A percentile compares a stretch with the other conserved stretches of the same genome.
These are phyloP conservation scores for Thelephora ganbajun DNA, from an alignment of 768 basidiomycete species.

Conservation along the genomic window DNA sequence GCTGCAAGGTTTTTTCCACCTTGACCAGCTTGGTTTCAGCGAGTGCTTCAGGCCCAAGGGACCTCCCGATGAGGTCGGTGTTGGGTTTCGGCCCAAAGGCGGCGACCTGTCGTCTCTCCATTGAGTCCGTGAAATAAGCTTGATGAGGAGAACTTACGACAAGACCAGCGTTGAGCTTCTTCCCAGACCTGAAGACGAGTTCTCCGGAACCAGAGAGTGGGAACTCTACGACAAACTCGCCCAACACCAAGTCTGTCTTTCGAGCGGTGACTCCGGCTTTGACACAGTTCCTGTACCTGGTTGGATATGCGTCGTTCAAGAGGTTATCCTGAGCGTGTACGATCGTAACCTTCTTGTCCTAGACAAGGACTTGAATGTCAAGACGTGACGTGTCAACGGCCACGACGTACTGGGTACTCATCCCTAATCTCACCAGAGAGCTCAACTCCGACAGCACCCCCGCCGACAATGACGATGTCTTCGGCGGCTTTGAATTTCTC, in stretches of 20 bases:
- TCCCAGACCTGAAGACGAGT: conserved; percentile 37
- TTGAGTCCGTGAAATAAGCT: background rate
- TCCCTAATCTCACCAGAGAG: conserved; percentile 31
- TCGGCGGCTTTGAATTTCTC: conserved; percentile 16
- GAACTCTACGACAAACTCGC: conserved; percentile 35
- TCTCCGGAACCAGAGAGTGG: conserved; percentile 23
- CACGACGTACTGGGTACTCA: conserved; percentile 21
- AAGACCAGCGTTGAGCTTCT: conserved; percentile 36
- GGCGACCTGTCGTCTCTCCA: conserved; percentile 11
- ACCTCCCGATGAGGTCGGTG: conserved; percentile 32
- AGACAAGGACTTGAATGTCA: background rate
- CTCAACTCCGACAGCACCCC: conserved; percentile 28
- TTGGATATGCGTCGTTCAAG: conserved; percentile 41
- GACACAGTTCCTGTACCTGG: conserved; percentile 34
- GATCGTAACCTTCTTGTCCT: conserved; percentile 40
- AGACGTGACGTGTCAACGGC: background rate
- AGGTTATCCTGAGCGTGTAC: conserved; percentile 42
- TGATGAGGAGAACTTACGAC: conserved; percentile 28
- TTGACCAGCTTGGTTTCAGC: conserved; percentile 30
- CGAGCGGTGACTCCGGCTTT: conserved; percentile 26
- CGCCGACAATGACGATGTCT: conserved; percentile 22
- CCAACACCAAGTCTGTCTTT: conserved; percentile 35
- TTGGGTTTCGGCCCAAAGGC: conserved; percentile 27
- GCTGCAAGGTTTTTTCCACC: conserved; percentile 43
- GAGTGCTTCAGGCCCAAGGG: conserved; percentile 25